phyloP scores from a whole-genome alignment of 2,329 filamentous ascomycete species.

The Rutstroemia sp. region DNA sequence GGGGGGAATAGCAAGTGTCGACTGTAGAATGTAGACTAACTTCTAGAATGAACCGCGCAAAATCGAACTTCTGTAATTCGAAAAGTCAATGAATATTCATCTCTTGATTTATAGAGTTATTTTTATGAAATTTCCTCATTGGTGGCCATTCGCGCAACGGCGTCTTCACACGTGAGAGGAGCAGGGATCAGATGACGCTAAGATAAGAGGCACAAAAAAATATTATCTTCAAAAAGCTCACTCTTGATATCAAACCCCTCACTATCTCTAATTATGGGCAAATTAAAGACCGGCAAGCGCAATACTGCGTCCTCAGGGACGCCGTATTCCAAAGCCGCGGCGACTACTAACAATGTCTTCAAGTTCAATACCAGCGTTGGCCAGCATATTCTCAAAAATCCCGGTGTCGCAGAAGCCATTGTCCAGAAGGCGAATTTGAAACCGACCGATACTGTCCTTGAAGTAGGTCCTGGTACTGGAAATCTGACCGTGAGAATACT shows the following conservation, averaged over 20 bases:
- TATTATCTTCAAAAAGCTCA: slow-evolving; percentile 1
- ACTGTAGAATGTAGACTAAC: too few species aligned
- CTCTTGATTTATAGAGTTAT: too few species aligned
- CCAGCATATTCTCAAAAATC: slow-evolving; percentile 85
- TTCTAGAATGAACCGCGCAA: too few species aligned
- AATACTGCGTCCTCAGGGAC: slow-evolving; percentile 27
- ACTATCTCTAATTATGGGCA: slow-evolving; percentile 23
- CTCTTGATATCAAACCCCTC: not conserved
- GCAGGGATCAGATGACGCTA: not conserved
- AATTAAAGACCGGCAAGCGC: slow-evolving; percentile 28
- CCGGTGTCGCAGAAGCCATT: slow-evolving; percentile 73
- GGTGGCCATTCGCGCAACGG: not conserved
- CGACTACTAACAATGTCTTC: slow-evolving; percentile 69
- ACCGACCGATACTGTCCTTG: slow-evolving; percentile 82
- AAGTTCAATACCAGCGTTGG: slow-evolving; percentile 67
- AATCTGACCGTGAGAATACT: slow-evolving; percentile 86
- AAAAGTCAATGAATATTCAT: too few species aligned
- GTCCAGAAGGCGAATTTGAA: slow-evolving; percentile 85
- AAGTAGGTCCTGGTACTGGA: slow-evolving; percentile 85
- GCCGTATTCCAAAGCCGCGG: slow-evolving; percentile 25
- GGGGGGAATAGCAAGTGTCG: not conserved
- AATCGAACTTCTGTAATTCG: too few species aligned
- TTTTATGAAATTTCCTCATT: too few species aligned
- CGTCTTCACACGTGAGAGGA: slow-evolving; percentile 2
- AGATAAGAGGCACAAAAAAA: not conserved